These are phyloP conservation scores for Solanum dulcamara DNA, from an alignment of 257 asterid genomes.

Conservation along the genomic window DNA sequence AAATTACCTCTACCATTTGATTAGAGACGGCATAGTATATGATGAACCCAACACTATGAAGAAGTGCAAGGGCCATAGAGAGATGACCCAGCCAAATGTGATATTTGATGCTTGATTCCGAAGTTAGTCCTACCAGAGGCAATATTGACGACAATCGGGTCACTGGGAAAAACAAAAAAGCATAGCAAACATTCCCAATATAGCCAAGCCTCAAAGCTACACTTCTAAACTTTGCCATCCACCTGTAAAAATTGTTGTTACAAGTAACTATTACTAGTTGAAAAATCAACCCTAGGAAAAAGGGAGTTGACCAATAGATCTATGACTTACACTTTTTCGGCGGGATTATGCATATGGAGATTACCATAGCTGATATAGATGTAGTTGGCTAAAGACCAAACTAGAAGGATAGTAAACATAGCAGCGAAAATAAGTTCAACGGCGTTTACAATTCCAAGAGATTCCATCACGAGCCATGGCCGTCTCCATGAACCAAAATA, in stretches of 20 bases:
- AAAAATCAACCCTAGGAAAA: neutral
- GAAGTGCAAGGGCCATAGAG: conserved; percentile 31
- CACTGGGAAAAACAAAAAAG: conserved; percentile 57
- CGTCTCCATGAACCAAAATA: conserved; percentile 17
- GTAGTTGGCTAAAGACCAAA: conserved; percentile 33
- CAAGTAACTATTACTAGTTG: neutral
- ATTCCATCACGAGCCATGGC: conserved; percentile 22
- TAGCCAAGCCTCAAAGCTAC: conserved; percentile 41
- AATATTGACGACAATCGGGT: conserved; percentile 54
- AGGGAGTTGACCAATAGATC: neutral
- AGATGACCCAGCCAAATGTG: conserved; percentile 71
- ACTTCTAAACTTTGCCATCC: conserved; percentile 42
- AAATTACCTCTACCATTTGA: conserved; percentile 33
- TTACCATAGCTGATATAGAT: neutral
- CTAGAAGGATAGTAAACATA: conserved; percentile 37
- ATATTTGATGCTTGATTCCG: conserved; percentile 65
- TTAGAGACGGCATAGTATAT: conserved; percentile 41
- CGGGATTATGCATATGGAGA: conserved; percentile 24
- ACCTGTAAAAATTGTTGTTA: conserved; percentile 10
- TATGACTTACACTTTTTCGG: conserved; percentile 32
- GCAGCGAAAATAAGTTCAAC: conserved; percentile 32
- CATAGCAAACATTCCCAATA: conserved; percentile 46
- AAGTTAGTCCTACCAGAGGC: conserved; percentile 58
- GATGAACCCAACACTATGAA: conserved; percentile 39
- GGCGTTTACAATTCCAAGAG: conserved; percentile 36